Evolutionary conservation across 75 land plant genomes (phyloP), one percentile per base, ranked within the genome.

Genomic region (Selaginella moellendorffii): DNA sequence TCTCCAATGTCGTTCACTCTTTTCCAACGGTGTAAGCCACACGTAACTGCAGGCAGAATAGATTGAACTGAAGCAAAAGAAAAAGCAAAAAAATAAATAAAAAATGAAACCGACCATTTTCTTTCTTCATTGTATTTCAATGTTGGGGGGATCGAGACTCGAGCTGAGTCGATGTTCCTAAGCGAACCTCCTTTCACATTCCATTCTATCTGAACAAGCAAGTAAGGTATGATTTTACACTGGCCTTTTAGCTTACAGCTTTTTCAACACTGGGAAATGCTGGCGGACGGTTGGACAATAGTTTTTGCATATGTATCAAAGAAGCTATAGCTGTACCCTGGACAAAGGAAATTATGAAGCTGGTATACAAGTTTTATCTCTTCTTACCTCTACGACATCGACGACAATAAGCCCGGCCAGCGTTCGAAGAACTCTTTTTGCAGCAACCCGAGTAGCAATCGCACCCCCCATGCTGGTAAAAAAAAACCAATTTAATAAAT

Each of bases 261-360:
- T 88, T 92, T 52, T 85, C 96, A 71, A 92, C 54, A 25, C 78
- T 64, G 19, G 81, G 63, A 69, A 92, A 92, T 63, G 78, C 74
- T 28, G 79, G 83, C 81, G 82, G 81, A 64, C 96, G 75, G 75
- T 53, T 83, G 54, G 97, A 83, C 1, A 92, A 68, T 63, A 88
- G 77, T 67, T 81, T 83, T 71, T 92, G 97, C 96, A 92, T 92
- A 56, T 88, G 95, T 56, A 81, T 61, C 67, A 92, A 72, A 23
- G 97, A 92, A 31, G 96, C 84, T 80, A 92, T 77, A 20, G 97
- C 97, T 42, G 96, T 83, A 61, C 97, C 97, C 97, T 92, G 81
- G 64, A 79, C 65, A 31, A 36, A n/a, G n/a, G n/a, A 5, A 36
- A 36, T 14, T 36, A 5, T 36, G 5, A 36, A 36, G 46, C 46